A percentile compares a stretch with the other conserved stretches of the same genome.
Conservation (phyloP, 495 filamentous ascomycete genomes). For the Penicillium angulare region DNA sequence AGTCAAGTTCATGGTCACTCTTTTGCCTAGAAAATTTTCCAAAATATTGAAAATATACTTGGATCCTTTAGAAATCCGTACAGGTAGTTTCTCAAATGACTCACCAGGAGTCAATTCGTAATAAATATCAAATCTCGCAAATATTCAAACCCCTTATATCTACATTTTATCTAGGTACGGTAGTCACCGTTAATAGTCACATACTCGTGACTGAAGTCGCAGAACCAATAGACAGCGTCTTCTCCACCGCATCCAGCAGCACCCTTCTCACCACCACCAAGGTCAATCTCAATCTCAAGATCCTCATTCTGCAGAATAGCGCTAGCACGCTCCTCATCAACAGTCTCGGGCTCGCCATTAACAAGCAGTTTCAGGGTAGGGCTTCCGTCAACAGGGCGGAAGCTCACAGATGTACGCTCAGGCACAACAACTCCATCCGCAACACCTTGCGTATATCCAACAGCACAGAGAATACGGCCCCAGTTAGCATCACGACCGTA, state of each 20-base stretch:
- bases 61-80: too few species aligned
- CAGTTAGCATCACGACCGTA: slow-evolving; percentile 98
- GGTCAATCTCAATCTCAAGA: slow-evolving; percentile 72
- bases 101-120: too few species aligned
- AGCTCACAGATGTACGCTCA: slow-evolving; percentile 86
- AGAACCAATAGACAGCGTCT: slow-evolving; percentile 88
- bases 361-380: slow-evolving; percentile 79
- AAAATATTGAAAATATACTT: too few species aligned
- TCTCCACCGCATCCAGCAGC: slow-evolving; percentile 52
- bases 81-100: too few species aligned
- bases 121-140: neutral
- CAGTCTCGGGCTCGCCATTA: slow-evolving; percentile 84
- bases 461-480: slow-evolving; percentile 94
- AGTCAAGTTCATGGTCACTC: too few species aligned
- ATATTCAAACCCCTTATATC: neutral
- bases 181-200: slow-evolving; percentile 94
- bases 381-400: slow-evolving; percentile 82
- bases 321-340: slow-evolving; percentile 85
- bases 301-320: slow-evolving; percentile 86
- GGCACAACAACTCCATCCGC: slow-evolving; percentile 64
- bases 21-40: too few species aligned
- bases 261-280: slow-evolving; percentile 51
- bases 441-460: slow-evolving; percentile 79
- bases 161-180: slow-evolving; percentile 56
- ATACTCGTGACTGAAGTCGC: slow-evolving; percentile 98